phyloP scores from a whole-genome alignment of 2,329 filamentous ascomycete genomes.

The Fusarium sp. region DNA sequence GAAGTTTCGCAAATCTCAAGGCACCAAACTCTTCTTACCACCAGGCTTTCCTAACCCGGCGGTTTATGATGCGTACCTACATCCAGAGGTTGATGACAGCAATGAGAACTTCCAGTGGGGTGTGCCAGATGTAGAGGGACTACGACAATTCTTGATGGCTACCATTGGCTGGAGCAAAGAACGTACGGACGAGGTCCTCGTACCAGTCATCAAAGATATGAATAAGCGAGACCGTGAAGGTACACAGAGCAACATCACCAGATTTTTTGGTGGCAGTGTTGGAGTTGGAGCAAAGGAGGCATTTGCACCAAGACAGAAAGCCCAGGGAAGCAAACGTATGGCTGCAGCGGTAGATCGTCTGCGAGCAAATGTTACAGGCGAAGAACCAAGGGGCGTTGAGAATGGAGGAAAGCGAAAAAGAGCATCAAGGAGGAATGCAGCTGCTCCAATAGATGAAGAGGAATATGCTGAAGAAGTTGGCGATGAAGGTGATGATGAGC shows the following conservation, averaged over 20 bases:
- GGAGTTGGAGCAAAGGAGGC: constrained; percentile 73
- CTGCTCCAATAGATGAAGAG: constrained; percentile 28
- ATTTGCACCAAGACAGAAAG: constrained; percentile 75
- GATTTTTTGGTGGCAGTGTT: constrained; percentile 82
- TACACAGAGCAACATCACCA: constrained; percentile 96
- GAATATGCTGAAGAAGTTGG: constrained; percentile 28
- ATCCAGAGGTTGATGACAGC: constrained; percentile 85
- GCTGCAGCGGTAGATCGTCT: constrained; percentile 77
- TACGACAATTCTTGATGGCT: constrained; percentile 85
- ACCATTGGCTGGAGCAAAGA: constrained; percentile 95
- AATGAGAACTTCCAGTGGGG: constrained; percentile 92
- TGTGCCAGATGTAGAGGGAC: constrained; percentile 87
- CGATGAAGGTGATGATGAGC: constrained; percentile 15
- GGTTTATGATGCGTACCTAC: constrained; percentile 84
- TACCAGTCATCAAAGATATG: constrained; percentile 96
- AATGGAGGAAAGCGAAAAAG: constrained; percentile 41
- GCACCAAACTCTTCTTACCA: constrained; percentile 86
- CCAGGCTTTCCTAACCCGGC: constrained; percentile 79
- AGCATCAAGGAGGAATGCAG: constrained; percentile 24
- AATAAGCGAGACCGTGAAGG: constrained; percentile 88
- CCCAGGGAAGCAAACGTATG: constrained; percentile 77
- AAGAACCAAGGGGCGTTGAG: constrained; percentile 4
- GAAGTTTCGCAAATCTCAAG: constrained; percentile 85
- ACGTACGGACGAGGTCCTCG: constrained; percentile 92
- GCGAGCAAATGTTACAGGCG: constrained; percentile 52